Evolutionary conservation across 1,139 yeast genomes (phyloP).

Genomic region (Ogataea hybrid): DNA sequence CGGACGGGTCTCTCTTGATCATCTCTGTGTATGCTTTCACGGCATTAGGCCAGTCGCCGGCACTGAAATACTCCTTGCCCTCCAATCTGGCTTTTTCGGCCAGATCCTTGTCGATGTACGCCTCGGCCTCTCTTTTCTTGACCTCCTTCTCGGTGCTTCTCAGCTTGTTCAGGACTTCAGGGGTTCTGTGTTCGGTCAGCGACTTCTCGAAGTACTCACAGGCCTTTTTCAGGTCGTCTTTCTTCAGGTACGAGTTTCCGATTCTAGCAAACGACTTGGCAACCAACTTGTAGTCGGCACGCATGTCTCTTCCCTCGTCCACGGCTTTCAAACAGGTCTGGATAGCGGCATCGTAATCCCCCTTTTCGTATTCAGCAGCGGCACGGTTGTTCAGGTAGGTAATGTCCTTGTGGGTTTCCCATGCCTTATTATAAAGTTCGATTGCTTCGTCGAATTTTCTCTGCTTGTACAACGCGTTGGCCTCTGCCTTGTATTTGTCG

Average conservation of each 20-base stretch:
- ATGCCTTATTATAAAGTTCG: slow-evolving; percentile 79
- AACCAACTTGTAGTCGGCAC: slow-evolving; percentile 88
- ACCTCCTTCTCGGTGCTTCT: slow-evolving; percentile 85
- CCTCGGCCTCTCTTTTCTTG: slow-evolving; percentile 71
- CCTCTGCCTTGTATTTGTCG: slow-evolving; percentile 78
- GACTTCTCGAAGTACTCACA: slow-evolving; percentile 83
- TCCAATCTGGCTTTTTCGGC: slow-evolving; percentile 94
- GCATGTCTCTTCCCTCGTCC: slow-evolving; percentile 83
- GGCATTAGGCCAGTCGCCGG: slow-evolving; percentile 96
- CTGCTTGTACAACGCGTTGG: slow-evolving; percentile 82
- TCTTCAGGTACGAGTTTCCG: slow-evolving; percentile 78
- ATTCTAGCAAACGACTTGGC: slow-evolving; percentile 94
- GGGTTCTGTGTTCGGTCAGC: slow-evolving; percentile 95
- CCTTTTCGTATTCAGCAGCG: slow-evolving; percentile 97
- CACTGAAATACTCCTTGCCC: slow-evolving; percentile 87
- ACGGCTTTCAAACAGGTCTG: slow-evolving; percentile 78
- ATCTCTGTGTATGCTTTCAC: slow-evolving; percentile 94
- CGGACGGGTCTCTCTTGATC: slow-evolving; percentile 93
- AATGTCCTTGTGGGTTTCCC: slow-evolving; percentile 78
- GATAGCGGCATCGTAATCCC: slow-evolving; percentile 83
- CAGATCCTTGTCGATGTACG: slow-evolving; percentile 83
- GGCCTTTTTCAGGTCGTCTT: slow-evolving; percentile 70
- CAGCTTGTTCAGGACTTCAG: slow-evolving; percentile 85
- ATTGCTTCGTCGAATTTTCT: slow-evolving; percentile 94
- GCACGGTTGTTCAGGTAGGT: slow-evolving; percentile 95